phyloP scores from a whole-genome alignment of 1,284 basidiomycete species.

The Apiotrichum domesticum region DNA sequence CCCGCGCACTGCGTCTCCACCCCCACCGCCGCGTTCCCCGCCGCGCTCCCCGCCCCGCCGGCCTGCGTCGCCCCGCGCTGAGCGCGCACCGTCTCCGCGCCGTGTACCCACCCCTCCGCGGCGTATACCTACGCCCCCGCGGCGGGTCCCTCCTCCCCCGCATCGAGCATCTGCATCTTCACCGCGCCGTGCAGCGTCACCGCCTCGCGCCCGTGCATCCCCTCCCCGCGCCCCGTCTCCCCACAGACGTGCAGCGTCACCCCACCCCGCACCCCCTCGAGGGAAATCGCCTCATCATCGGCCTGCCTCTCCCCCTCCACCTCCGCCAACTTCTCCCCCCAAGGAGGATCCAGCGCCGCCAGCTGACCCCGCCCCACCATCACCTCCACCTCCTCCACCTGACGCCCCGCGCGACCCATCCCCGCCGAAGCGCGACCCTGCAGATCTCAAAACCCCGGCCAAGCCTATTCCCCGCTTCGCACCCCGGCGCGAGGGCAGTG shows the following conservation, averaged over 20 bases:
- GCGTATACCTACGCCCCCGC: background rate
- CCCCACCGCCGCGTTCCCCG: background rate
- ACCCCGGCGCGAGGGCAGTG: slow-evolving; percentile 22
- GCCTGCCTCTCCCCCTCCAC: background rate
- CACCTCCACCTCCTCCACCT: slow-evolving; percentile 17
- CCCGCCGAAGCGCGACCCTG: slow-evolving; percentile 32
- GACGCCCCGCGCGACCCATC: slow-evolving; percentile 6
- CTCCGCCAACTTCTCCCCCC: slow-evolving; percentile 14
- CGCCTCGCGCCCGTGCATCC: too few species aligned
- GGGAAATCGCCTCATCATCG: too few species aligned
- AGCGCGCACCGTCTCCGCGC: background rate
- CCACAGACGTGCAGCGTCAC: too few species aligned
- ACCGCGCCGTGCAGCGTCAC: too few species aligned
- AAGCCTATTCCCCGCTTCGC: slow-evolving; percentile 12
- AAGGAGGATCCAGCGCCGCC: slow-evolving; percentile 2
- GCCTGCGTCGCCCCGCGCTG: too few species aligned
- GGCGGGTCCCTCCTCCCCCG: background rate
- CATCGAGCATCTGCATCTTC: too few species aligned
- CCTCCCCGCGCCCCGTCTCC: too few species aligned
- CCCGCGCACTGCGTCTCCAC: too few species aligned
- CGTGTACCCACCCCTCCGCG: background rate
- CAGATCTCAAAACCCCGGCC: background rate
- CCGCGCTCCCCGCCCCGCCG: slow-evolving; percentile 43
- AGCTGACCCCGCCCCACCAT: slow-evolving; percentile 43
- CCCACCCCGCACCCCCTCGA: too few species aligned